These are phyloP conservation scores for Neurospora sp. DNA, from an alignment of 495 filamentous ascomycete species.

Conservation along the genomic window DNA sequence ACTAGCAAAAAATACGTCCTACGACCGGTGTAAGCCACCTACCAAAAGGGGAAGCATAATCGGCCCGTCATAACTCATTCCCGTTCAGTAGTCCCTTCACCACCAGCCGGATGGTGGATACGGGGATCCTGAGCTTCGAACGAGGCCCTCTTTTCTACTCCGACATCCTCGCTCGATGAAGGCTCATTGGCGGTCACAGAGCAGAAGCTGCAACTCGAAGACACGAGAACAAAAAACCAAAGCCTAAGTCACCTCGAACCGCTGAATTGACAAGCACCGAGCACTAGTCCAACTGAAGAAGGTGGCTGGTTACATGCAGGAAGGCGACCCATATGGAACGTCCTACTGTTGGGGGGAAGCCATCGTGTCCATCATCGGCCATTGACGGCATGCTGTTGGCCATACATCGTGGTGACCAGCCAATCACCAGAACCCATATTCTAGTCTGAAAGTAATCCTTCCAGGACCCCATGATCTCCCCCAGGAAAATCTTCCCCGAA, in stretches of 20 bases:
- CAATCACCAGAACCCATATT: not conserved
- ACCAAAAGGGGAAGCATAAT: not conserved
- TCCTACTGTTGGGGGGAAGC: not conserved
- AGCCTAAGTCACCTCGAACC: not conserved
- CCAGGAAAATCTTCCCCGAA: not conserved
- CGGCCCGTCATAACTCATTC: not conserved
- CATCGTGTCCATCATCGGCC: not conserved
- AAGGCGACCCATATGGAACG: not conserved
- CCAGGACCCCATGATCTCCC: not conserved
- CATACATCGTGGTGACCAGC: not conserved
- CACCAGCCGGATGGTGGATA: not conserved
- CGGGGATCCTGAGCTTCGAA: not conserved
- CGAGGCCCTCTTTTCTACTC: not conserved
- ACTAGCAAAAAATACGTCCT: not conserved
- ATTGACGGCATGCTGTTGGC: not conserved
- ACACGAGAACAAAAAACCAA: not conserved
- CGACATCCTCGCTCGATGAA: not conserved
- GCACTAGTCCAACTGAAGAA: not conserved
- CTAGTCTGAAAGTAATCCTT: not conserved
- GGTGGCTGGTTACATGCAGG: not conserved
- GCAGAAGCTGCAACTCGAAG: not conserved
- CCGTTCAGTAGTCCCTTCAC: not conserved
- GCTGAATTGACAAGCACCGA: not conserved
- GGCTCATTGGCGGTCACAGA: not conserved
- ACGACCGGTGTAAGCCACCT: not conserved